A percentile compares a stretch with the other conserved stretches of the same genome.
phyloP scores from a whole-genome alignment of 2,329 filamentous ascomycete species.

The Chaetomium sp. region DNA sequence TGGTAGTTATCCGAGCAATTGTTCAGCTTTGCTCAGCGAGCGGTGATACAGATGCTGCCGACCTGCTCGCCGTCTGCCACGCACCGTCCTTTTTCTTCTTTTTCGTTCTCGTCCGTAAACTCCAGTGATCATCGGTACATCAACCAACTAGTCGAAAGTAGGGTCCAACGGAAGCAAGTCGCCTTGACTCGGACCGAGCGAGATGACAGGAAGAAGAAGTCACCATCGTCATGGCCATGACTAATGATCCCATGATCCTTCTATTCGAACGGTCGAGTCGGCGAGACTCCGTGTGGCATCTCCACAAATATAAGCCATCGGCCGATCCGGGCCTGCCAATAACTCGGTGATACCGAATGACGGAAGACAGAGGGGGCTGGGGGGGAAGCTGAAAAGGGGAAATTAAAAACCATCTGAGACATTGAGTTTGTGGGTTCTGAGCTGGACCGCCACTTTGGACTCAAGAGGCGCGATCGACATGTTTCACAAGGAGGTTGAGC shows the following conservation, averaged over 20 bases:
- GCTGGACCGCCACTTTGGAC: not conserved
- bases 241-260: not conserved
- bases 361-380: constrained; percentile 3
- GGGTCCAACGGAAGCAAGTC: not conserved
- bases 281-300: not conserved
- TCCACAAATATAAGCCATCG: not conserved
- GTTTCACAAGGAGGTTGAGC: constrained; percentile 1
- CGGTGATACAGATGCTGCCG: not conserved
- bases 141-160: not conserved
- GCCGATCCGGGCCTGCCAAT: constrained; percentile 9
- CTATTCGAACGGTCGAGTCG: not conserved
- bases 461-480: constrained; percentile 1
- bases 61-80: not conserved
- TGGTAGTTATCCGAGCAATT: not conserved
- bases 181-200: not conserved
- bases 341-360: constrained; percentile 17
- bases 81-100: not conserved
- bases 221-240: not conserved
- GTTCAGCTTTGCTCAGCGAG: not conserved
- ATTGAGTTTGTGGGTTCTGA: not conserved
- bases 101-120: constrained; percentile 13
- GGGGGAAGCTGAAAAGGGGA: not conserved
- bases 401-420: constrained; percentile 1
- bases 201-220: not conserved
- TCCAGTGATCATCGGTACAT: not conserved